Evolutionary conservation across 805 yeast species (phyloP).

Genomic region (Candida qinlingensis): DNA sequence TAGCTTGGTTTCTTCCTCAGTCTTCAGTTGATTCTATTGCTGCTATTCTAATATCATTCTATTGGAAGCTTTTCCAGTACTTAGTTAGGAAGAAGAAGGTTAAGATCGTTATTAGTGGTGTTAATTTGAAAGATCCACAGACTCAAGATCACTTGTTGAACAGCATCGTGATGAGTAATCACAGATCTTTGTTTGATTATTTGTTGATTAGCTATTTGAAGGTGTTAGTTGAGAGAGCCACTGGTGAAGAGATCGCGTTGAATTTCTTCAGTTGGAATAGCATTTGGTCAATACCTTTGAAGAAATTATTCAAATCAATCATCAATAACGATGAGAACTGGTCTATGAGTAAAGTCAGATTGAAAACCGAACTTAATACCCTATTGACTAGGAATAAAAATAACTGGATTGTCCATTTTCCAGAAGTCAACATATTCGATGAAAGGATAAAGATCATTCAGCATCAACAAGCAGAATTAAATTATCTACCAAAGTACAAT

Average conservation of each 20-base stretch:
- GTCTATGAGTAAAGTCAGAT: slow-evolving; percentile 32
- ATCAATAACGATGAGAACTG: slow-evolving; percentile 65
- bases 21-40: slow-evolving; percentile 2
- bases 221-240: slow-evolving; percentile 23
- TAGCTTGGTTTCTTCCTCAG: slow-evolving; percentile 3
- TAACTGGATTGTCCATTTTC: slow-evolving; percentile 71
- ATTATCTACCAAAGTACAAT: slow-evolving; percentile 53
- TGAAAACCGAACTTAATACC: slow-evolving; percentile 32
- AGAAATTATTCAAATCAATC: slow-evolving; percentile 41
- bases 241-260: slow-evolving; percentile 23
- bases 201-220: slow-evolving; percentile 39
- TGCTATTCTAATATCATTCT: background rate
- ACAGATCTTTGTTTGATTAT: slow-evolving; percentile 64
- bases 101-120: slow-evolving; percentile 23
- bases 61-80: slow-evolving; percentile 8
- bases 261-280: slow-evolving; percentile 68
- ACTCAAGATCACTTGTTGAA: slow-evolving; percentile 24
- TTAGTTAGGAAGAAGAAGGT: slow-evolving; percentile 22
- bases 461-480: slow-evolving; percentile 46
- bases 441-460: slow-evolving; percentile 44
- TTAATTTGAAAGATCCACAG: slow-evolving; percentile 20
- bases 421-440: slow-evolving; percentile 75
- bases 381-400: slow-evolving; percentile 29
- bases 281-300: slow-evolving; percentile 56
- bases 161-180: slow-evolving; percentile 46